phyloP scores from a whole-genome alignment of 352 stramenopile genomes.

The Phytophthora sansomeana region DNA sequence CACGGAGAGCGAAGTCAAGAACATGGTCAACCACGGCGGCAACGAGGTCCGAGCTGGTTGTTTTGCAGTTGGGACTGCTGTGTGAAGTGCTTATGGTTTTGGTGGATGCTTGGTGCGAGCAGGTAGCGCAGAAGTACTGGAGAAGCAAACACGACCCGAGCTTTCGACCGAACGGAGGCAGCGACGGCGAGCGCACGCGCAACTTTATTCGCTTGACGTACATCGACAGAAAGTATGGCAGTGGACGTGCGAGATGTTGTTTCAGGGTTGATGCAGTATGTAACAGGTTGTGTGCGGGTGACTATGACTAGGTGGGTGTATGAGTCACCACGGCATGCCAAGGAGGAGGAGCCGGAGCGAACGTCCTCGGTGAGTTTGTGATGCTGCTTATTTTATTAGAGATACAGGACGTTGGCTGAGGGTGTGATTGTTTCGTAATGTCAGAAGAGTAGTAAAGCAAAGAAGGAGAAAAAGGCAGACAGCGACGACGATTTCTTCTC shows the following conservation, averaged over 20 bases:
- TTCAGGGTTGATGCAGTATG: not conserved
- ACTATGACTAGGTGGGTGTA: conserved; percentile 71
- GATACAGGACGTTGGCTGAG: not conserved
- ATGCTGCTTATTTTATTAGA: not conserved
- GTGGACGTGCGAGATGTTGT: not conserved
- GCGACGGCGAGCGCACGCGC: conserved; percentile 81
- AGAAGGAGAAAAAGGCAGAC: conserved; percentile 52
- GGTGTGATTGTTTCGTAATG: not conserved
- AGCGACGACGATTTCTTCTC: conserved; percentile 63
- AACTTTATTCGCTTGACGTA: conserved; percentile 92
- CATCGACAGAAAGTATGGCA: conserved; percentile 84
- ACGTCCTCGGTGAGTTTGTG: conserved; percentile 44
- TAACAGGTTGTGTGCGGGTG: not conserved
- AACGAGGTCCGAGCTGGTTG: conserved; percentile 72
- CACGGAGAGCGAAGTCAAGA: conserved; percentile 91
- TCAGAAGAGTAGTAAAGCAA: conserved; percentile 52
- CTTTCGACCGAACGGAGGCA: conserved; percentile 78
- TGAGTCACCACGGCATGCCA: conserved; percentile 68
- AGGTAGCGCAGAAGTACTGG: conserved; percentile 90
- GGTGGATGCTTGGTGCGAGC: not conserved
- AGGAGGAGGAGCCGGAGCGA: conserved; percentile 48
- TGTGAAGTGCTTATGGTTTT: not conserved
- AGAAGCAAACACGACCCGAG: conserved; percentile 82
- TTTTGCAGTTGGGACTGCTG: not conserved
- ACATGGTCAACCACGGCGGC: conserved; percentile 87